phyloP scores from a whole-genome alignment of 2,329 filamentous ascomycete species.

The Ophidiomyces ophidiicola region DNA sequence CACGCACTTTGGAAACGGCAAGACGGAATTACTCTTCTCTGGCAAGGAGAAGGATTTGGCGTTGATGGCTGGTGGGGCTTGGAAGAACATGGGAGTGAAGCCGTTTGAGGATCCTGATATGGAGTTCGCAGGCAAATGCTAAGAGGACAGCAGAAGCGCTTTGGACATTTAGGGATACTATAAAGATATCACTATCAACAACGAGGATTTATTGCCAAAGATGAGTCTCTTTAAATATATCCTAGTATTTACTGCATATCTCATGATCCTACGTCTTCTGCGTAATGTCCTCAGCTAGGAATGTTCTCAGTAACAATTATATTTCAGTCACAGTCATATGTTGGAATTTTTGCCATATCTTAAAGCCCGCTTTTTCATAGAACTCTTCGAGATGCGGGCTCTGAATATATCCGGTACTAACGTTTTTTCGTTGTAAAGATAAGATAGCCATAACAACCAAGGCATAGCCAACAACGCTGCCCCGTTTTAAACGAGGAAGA shows the following conservation, averaged over 20 bases:
- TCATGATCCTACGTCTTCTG: too few species aligned
- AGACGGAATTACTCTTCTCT: constrained; percentile 34
- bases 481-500: constrained; percentile 26
- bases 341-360: constrained; percentile 31
- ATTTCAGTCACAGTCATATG: constrained; percentile 16
- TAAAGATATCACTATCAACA: not conserved
- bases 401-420: constrained; percentile 31
- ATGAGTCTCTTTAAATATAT: too few species aligned
- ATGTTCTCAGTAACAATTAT: constrained; percentile 1
- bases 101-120: constrained; percentile 27
- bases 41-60: constrained; percentile 33
- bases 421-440: constrained; percentile 7
- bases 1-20: constrained; percentile 34
- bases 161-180: not conserved
- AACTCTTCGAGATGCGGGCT: constrained; percentile 25
- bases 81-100: constrained; percentile 35
- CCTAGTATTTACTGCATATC: too few species aligned
- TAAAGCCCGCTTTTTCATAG: constrained; percentile 36
- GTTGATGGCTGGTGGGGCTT: constrained; percentile 35
- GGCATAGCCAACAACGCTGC: constrained; percentile 32
- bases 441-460: constrained; percentile 33
- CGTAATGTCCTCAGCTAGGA: not conserved
- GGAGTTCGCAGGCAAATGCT: not conserved
- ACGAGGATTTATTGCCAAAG: too few species aligned
- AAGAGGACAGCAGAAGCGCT: not conserved